Conservation (phyloP, 768 basidiomycete genomes). For the Serendipita sp. region DNA sequence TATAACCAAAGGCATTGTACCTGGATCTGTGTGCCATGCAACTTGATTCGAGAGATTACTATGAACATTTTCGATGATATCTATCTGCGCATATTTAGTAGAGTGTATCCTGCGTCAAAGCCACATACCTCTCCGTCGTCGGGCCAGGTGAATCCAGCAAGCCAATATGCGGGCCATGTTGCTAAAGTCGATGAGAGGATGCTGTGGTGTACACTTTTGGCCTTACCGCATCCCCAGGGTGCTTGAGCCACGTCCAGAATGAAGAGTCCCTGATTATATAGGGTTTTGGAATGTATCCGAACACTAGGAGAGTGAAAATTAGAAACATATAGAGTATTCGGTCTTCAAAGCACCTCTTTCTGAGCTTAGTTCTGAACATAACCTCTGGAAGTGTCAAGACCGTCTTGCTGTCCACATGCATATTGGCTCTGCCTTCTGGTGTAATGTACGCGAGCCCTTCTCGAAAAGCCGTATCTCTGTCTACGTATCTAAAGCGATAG, state of each 20-base stretch:
- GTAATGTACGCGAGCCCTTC: slow-evolving; percentile 39
- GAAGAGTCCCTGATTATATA: slow-evolving; percentile 65
- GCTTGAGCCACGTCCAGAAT: slow-evolving; percentile 70
- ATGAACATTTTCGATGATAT: slow-evolving; percentile 73
- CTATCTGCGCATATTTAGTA: slow-evolving; percentile 13
- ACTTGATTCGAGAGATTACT: slow-evolving; percentile 75
- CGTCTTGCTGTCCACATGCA: slow-evolving; percentile 60
- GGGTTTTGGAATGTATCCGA: slow-evolving; percentile 47
- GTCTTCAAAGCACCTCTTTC: background rate
- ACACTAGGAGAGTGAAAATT: slow-evolving; percentile 30
- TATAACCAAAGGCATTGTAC: slow-evolving; percentile 51
- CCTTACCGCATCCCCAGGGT: slow-evolving; percentile 74
- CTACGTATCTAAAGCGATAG: slow-evolving; percentile 36
- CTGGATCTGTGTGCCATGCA: slow-evolving; percentile 19
- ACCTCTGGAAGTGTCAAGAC: slow-evolving; percentile 31
- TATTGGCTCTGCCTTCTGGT: slow-evolving; percentile 43
- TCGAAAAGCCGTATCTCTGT: slow-evolving; percentile 32
- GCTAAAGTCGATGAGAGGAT: slow-evolving; percentile 21
- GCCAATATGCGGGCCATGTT: slow-evolving; percentile 79
- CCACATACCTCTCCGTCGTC: slow-evolving; percentile 39
- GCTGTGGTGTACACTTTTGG: slow-evolving; percentile 20
- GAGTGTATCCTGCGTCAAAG: background rate
- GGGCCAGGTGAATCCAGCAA: background rate
- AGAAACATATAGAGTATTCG: background rate
- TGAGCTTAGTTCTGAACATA: background rate